These are phyloP conservation scores for Casuarina cunninghamiana DNA, from an alignment of 306 rosid genomes.

Conservation along the genomic window DNA sequence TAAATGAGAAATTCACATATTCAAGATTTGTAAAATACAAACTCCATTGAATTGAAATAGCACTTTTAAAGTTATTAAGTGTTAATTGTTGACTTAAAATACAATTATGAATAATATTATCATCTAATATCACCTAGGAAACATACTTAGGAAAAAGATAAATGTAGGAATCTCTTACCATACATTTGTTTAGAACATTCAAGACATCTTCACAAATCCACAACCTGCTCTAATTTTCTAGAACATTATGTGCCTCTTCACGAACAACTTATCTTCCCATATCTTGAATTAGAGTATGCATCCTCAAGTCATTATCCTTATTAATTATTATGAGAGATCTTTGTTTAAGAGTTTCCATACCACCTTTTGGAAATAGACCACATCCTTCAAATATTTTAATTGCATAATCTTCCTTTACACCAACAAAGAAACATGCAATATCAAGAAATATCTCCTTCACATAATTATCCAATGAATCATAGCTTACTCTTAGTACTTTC, in stretches of 20 bases:
- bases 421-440: constrained; percentile 43
- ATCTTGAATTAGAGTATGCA: constrained; percentile 35
- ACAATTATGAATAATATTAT: too few species aligned
- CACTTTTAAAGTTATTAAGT: too few species aligned
- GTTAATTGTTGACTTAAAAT: too few species aligned
- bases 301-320: background rate
- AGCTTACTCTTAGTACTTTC: constrained; percentile 27
- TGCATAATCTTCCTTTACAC: constrained; percentile 18
- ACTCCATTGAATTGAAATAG: too few species aligned
- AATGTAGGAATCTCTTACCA: background rate
- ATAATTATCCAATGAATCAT: constrained; percentile 20
- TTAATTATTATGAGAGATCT: constrained; percentile 28
- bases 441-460: constrained; percentile 41
- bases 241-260: background rate
- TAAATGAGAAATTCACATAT: too few species aligned
- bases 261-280: constrained; percentile 46
- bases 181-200: too few species aligned
- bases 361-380: constrained; percentile 29
- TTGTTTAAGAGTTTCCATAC: constrained; percentile 27
- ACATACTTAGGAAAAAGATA: background rate
- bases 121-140: too few species aligned
- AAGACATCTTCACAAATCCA: background rate
- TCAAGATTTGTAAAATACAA: too few species aligned
- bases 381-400: constrained; percentile 26
- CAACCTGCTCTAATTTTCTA: constrained; percentile 19